Conservation (phyloP, 768 basidiomycete species). For the Lenzites betulinus region DNA sequence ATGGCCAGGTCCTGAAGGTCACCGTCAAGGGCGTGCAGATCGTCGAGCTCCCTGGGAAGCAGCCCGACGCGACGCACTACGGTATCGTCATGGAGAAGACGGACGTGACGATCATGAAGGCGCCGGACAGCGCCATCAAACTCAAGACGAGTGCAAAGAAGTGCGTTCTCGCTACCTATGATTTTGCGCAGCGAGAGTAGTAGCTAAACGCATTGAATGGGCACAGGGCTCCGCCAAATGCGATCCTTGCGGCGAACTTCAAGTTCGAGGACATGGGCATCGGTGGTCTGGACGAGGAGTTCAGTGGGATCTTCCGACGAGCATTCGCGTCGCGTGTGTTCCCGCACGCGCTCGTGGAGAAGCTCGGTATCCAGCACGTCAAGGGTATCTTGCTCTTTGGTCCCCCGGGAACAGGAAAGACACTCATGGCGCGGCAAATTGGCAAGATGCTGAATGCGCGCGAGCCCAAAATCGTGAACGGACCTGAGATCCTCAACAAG, state of each 20-base stretch:
- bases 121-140: conserved; percentile 77
- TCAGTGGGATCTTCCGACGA: conserved; percentile 95
- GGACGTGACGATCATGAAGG: conserved; percentile 89
- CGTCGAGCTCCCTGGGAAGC: conserved; percentile 64
- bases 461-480: conserved; percentile 98
- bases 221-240: conserved; percentile 82
- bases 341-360: conserved; percentile 94
- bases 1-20: conserved; percentile 80
- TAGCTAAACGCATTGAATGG: not conserved
- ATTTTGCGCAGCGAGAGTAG: too few relatives aligned
- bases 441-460: conserved; percentile 98
- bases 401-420: conserved; percentile 98
- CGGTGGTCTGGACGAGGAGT: conserved; percentile 94
- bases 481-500: conserved; percentile 96
- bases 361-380: conserved; percentile 96
- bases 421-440: conserved; percentile 96
- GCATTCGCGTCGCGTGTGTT: conserved; percentile 99
- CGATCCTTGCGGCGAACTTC: conserved; percentile 96
- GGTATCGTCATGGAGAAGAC: conserved; percentile 90
- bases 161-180: conserved; percentile 41
- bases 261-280: conserved; percentile 99
- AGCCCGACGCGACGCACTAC: conserved; percentile 41
- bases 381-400: conserved; percentile 98
- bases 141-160: conserved; percentile 91
- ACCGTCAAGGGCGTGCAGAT: conserved; percentile 59